A percentile compares a stretch with the other conserved stretches of the same genome.
Evolutionary conservation across 2,329 filamentous ascomycete genomes (phyloP).

Genomic region (Colletotrichum cuscutae): DNA sequence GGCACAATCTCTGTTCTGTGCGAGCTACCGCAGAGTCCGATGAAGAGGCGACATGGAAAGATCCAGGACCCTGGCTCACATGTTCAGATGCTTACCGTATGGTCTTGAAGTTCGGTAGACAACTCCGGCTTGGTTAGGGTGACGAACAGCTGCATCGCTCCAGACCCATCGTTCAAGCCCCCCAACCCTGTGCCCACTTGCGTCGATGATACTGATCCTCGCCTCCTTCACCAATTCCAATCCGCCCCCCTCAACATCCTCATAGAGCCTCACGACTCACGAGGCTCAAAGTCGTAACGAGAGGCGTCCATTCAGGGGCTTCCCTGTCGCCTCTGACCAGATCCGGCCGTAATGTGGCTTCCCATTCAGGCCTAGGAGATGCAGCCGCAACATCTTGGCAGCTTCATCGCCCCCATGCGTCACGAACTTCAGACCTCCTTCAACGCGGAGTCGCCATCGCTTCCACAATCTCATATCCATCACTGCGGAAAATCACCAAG

Average conservation of each 20-base stretch:
- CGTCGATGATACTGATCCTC: neutral
- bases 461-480: neutral
- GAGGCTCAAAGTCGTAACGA: slow-evolving; percentile 23
- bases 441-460: neutral
- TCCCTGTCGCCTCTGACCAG: slow-evolving; percentile 14
- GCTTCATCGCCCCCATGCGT: slow-evolving; percentile 31
- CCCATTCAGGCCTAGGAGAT: slow-evolving; percentile 12
- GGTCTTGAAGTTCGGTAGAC: neutral
- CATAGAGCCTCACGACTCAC: slow-evolving; percentile 18
- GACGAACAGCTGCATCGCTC: neutral
- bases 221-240: neutral
- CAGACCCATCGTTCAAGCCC: neutral
- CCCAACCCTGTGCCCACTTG: slow-evolving; percentile 10
- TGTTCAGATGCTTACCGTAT: neutral
- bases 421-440: slow-evolving; percentile 8
- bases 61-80: neutral
- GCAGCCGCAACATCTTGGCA: slow-evolving; percentile 34
- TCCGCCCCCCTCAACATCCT: neutral
- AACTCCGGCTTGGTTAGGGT: neutral
- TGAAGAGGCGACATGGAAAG: neutral
- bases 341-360: slow-evolving; percentile 12
- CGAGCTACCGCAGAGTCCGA: neutral
- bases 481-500: neutral
- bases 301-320: neutral
- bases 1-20: neutral